Conservation (phyloP, 345 rosid species). For the Aquilaria malaccensis region DNA sequence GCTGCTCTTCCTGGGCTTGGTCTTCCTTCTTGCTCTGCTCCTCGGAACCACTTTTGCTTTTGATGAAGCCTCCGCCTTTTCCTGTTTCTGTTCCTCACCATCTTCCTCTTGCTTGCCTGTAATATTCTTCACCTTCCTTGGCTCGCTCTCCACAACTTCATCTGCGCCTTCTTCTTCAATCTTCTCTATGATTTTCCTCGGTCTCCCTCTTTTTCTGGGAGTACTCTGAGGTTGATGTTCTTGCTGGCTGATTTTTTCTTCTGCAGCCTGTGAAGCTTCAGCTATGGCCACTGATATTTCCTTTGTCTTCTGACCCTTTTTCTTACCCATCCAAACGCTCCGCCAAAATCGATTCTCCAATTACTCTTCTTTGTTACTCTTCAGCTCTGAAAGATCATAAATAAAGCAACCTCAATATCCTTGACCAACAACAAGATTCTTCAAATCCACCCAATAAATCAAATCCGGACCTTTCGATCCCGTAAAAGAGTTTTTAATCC, state of each 20-base stretch:
- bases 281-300: conserved; percentile 60
- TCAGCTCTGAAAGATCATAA: conserved; percentile 5
- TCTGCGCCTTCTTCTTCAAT: conserved; percentile 24
- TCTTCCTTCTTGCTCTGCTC: conserved; percentile 64
- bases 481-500: not conserved
- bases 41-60: conserved; percentile 23
- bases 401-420: conserved; percentile 8
- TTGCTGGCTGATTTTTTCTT: conserved; percentile 14
- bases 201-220: conserved; percentile 77
- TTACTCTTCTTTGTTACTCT: not conserved
- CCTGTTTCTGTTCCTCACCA: conserved; percentile 13
- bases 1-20: conserved; percentile 83
- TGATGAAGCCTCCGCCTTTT: conserved; percentile 16
- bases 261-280: conserved; percentile 43
- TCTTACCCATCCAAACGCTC: conserved; percentile 53
- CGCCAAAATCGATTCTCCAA: conserved; percentile 12
- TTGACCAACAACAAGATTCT: conserved; percentile 18
- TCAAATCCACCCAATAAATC: conserved; percentile 11
- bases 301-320: conserved; percentile 63
- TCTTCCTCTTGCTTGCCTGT: conserved; percentile 16
- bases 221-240: conserved; percentile 28
- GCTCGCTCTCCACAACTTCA: conserved; percentile 12
- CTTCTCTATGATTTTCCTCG: conserved; percentile 54
- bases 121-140: conserved; percentile 28
- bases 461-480: not conserved